phyloP scores from a whole-genome alignment of 2,329 filamentous ascomycete species.

The Neopestalotiopsis sp. region DNA sequence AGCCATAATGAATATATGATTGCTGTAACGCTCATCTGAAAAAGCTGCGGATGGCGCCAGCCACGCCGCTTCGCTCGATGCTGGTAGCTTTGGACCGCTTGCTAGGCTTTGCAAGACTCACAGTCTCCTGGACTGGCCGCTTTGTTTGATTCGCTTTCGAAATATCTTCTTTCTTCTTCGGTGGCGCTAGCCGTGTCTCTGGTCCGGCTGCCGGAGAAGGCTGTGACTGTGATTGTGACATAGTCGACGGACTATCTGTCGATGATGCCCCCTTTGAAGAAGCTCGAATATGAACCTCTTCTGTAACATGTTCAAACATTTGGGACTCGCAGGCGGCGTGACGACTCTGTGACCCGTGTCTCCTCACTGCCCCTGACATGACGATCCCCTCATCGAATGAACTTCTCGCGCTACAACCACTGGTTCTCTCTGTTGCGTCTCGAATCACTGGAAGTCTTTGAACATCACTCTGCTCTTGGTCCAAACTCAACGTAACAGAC shows the following conservation, averaged over 20 bases:
- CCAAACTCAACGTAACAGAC: conserved; percentile 18
- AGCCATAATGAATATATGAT: not conserved
- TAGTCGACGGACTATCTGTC: not conserved
- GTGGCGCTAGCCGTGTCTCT: conserved; percentile 26
- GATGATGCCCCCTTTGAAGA: conserved; percentile 28
- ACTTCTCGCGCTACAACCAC: conserved; percentile 25
- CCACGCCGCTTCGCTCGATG: conserved; percentile 42
- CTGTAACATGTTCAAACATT: conserved; percentile 23
- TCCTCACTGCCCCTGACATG: conserved; percentile 30
- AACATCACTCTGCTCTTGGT: conserved; percentile 24
- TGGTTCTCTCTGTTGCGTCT: conserved; percentile 33
- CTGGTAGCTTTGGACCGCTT: conserved; percentile 43
- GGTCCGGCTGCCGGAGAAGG: conserved; percentile 23
- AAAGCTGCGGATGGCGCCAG: conserved; percentile 48
- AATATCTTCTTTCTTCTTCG: conserved; percentile 34
- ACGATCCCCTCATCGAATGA: conserved; percentile 18
- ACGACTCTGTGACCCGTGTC: conserved; percentile 25
- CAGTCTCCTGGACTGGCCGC: conserved; percentile 26
- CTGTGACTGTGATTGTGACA: not conserved
- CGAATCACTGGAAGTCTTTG: conserved; percentile 35
- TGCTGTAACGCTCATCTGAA: conserved; percentile 42
- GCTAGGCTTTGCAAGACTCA: conserved; percentile 33
- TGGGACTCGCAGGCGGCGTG: conserved; percentile 21
- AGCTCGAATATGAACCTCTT: conserved; percentile 19
- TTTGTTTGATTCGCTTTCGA: conserved; percentile 23